phyloP scores from a whole-genome alignment of 2,329 filamentous ascomycete species.

The Cadophora sp. region DNA sequence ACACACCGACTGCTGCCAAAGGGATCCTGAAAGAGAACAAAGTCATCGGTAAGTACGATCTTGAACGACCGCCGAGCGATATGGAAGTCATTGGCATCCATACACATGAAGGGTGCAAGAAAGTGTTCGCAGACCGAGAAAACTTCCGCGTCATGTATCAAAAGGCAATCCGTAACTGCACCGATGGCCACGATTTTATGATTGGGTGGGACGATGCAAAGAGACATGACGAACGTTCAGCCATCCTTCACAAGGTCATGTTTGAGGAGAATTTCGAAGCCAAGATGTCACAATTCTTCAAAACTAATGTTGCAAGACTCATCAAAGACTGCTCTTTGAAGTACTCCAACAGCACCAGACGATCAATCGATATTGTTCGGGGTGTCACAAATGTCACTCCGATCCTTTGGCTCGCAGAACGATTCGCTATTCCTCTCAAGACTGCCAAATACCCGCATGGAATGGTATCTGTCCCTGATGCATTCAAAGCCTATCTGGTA shows the following conservation, averaged over 20 bases:
- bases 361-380: slow-evolving; percentile 58
- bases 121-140: slow-evolving; percentile 55
- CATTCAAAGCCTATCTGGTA: slow-evolving; percentile 53
- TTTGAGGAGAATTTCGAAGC: slow-evolving; percentile 53
- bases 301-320: slow-evolving; percentile 49
- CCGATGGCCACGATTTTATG: slow-evolving; percentile 54
- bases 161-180: slow-evolving; percentile 48
- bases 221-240: slow-evolving; percentile 49
- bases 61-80: slow-evolving; percentile 49
- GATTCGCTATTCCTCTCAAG: slow-evolving; percentile 65
- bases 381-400: slow-evolving; percentile 66
- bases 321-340: slow-evolving; percentile 55
- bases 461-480: slow-evolving; percentile 52
- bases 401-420: slow-evolving; percentile 56
- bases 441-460: slow-evolving; percentile 65
- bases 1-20: slow-evolving; percentile 55
- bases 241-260: slow-evolving; percentile 52
- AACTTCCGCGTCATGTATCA: slow-evolving; percentile 57
- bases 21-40: slow-evolving; percentile 55
- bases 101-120: slow-evolving; percentile 56
- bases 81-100: slow-evolving; percentile 53
- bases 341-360: slow-evolving; percentile 50
- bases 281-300: slow-evolving; percentile 52
- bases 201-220: slow-evolving; percentile 53
- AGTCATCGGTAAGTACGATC: slow-evolving; percentile 53